Evolutionary conservation across 768 basidiomycete species (phyloP).

Genomic region (Chalciporus sphaerocephalus): DNA sequence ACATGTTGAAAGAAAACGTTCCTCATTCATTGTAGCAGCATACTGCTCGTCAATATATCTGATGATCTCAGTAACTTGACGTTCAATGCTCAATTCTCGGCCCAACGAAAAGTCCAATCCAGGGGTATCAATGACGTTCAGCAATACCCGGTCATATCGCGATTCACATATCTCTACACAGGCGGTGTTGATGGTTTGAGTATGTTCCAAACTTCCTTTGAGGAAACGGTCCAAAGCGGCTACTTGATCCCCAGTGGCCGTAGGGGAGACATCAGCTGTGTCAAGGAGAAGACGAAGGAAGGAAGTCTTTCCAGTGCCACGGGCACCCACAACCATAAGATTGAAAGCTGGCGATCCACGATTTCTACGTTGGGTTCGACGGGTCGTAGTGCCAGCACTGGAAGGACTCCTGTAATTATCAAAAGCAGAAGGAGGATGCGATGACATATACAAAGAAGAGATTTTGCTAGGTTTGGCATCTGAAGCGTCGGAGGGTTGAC

Average conservation of each 20-base stretch:
- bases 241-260: constrained; percentile 71
- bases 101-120: constrained; percentile 74
- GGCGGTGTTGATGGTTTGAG: constrained; percentile 60
- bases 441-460: constrained; percentile 66
- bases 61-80: constrained; percentile 68
- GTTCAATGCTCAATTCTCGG: constrained; percentile 71
- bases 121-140: constrained; percentile 84
- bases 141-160: constrained; percentile 69
- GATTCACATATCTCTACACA: constrained; percentile 82
- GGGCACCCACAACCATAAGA: constrained; percentile 79
- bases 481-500: constrained; percentile 26
- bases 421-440: constrained; percentile 56
- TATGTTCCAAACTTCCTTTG: constrained; percentile 54
- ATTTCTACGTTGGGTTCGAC: constrained; percentile 60
- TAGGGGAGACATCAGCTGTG: constrained; percentile 77
- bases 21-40: constrained; percentile 85
- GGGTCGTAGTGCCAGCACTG: constrained; percentile 36
- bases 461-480: constrained; percentile 46
- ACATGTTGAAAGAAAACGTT: constrained; percentile 23
- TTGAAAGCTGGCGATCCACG: constrained; percentile 78
- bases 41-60: constrained; percentile 79
- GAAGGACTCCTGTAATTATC: constrained; percentile 46
- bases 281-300: constrained; percentile 75
- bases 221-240: constrained; percentile 62
- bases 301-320: constrained; percentile 83